These are phyloP conservation scores for Zygosaccharomyces kombuchaensis DNA, from an alignment of 805 yeast genomes.

Conservation along the genomic window DNA sequence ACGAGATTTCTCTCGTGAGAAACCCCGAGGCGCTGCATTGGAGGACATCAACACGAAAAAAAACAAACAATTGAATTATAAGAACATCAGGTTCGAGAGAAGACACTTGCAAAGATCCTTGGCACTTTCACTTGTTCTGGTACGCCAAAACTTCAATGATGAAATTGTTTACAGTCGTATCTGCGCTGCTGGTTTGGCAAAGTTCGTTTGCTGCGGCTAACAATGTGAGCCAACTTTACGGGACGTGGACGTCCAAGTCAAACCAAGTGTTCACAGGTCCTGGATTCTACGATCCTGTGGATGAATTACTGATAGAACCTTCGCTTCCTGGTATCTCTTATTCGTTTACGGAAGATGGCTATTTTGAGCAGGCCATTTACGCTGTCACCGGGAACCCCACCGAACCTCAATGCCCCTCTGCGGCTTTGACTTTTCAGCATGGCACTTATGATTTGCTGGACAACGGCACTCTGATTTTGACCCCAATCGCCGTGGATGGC, in stretches of 20 bases:
- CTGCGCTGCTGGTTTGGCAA: background rate
- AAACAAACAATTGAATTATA: background rate
- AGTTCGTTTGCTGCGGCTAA: constrained; percentile 8
- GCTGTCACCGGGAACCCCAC: constrained; percentile 65
- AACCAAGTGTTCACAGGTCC: constrained; percentile 96
- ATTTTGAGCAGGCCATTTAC: constrained; percentile 84
- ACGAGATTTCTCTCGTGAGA: constrained; percentile 5
- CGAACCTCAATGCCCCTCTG: constrained; percentile 79
- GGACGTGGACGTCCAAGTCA: constrained; percentile 95
- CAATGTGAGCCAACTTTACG: constrained; percentile 44
- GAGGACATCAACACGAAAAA: constrained; percentile 4
- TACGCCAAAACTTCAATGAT: background rate
- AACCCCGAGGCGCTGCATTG: constrained; percentile 7
- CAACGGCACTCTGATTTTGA: constrained; percentile 65
- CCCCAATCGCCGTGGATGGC: constrained; percentile 84
- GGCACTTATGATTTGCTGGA: constrained; percentile 63
- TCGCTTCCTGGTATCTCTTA: constrained; percentile 91
- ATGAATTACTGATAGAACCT: constrained; percentile 91
- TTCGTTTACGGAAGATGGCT: constrained; percentile 90
- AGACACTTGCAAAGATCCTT: background rate
- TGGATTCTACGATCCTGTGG: constrained; percentile 91
- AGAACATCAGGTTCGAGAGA: background rate
- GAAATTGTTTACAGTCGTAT: background rate
- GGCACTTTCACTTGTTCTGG: background rate
- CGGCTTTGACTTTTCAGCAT: constrained; percentile 81